phyloP scores from a whole-genome alignment of 768 basidiomycete genomes.

The Gyrodon lividus region DNA sequence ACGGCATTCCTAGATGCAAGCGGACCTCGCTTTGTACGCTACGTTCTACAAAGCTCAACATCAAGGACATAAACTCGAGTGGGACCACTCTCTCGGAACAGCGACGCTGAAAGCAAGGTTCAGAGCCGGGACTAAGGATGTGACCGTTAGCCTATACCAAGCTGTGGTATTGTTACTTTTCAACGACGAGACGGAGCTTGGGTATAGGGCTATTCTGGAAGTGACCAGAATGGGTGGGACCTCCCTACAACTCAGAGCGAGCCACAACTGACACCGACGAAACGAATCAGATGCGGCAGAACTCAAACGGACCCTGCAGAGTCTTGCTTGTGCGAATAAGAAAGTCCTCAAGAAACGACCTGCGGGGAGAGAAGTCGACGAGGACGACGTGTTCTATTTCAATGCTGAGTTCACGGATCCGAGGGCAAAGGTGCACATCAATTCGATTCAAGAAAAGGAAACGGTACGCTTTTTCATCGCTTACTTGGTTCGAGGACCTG shows the following conservation, averaged over 20 bases:
- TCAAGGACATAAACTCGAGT: constrained; percentile 70
- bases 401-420: constrained; percentile 83
- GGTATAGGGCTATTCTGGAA: constrained; percentile 65
- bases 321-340: constrained; percentile 88
- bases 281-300: constrained; percentile 59
- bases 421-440: constrained; percentile 82
- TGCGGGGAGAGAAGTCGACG: constrained; percentile 70
- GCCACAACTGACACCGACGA: constrained; percentile 13
- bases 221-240: constrained; percentile 71
- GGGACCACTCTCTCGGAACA: constrained; percentile 87
- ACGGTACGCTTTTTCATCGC: constrained; percentile 53
- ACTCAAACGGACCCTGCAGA: constrained; percentile 83
- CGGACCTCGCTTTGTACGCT: constrained; percentile 59
- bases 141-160: constrained; percentile 90
- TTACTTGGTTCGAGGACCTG: not conserved
- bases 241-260: constrained; percentile 7
- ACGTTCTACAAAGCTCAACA: constrained; percentile 80
- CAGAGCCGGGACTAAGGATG: constrained; percentile 69
- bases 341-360: constrained; percentile 84
- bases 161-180: constrained; percentile 84
- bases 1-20: constrained; percentile 59
- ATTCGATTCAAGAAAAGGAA: constrained; percentile 93
- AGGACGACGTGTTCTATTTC: constrained; percentile 75
- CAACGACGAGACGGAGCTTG: constrained; percentile 62
- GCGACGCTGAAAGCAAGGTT: constrained; percentile 75